phyloP scores from a whole-genome alignment of 371 early-diverging fungal genomes.

The Gilbertella persicaria region DNA sequence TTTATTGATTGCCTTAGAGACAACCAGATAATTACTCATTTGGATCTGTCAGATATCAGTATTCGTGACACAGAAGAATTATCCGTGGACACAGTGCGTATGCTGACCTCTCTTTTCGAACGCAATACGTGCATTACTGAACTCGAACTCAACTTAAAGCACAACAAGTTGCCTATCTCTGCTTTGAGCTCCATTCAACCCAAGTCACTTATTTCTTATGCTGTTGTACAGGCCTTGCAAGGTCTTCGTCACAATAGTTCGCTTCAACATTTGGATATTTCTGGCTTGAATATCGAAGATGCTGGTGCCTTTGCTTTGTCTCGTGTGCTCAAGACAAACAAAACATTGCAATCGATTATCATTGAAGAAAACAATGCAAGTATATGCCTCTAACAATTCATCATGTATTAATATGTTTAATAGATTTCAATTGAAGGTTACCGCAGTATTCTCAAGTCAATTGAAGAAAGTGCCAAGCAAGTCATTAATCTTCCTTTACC shows the following conservation, averaged over 20 bases:
- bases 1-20: slow-evolving; percentile 40
- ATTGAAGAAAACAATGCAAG: slow-evolving; percentile 44
- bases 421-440: slow-evolving; percentile 47
- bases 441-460: slow-evolving; percentile 23
- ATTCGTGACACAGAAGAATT: slow-evolving; percentile 21
- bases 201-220: slow-evolving; percentile 17
- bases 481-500: slow-evolving; percentile 35
- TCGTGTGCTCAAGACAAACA: slow-evolving; percentile 28
- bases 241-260: slow-evolving; percentile 29
- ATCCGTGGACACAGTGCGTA: slow-evolving; percentile 36
- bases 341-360: slow-evolving; percentile 23
- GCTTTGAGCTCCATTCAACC: background rate
- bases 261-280: slow-evolving; percentile 31
- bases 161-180: background rate
- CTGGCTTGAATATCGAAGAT: slow-evolving; percentile 34
- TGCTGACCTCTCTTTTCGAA: slow-evolving; percentile 37
- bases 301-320: slow-evolving; percentile 32
- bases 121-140: slow-evolving; percentile 32
- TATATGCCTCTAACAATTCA: too few species aligned
- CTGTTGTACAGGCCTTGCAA: slow-evolving; percentile 22
- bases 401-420: background rate
- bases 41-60: slow-evolving; percentile 35
- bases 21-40: slow-evolving; percentile 24
- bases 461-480: slow-evolving; percentile 20
- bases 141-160: slow-evolving; percentile 16